Evolutionary conservation across 257 asterid species (phyloP).

Genomic region (Ocimum tenuiflorum): DNA sequence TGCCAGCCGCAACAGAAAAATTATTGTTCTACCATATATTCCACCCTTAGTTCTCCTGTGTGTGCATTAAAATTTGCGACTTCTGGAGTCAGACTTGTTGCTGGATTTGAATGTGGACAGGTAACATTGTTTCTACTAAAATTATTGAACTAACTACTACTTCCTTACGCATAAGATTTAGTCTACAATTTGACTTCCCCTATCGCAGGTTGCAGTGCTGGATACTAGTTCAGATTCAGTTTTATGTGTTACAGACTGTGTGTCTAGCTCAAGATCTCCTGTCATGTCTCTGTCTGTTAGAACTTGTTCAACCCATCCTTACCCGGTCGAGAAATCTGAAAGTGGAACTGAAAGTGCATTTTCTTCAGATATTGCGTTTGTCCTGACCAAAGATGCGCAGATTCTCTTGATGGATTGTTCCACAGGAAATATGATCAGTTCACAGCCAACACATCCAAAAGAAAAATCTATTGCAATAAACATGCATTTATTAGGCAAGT

Average conservation of each 20-base stretch:
- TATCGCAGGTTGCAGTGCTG: conserved; percentile 74
- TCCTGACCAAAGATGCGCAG: conserved; percentile 60
- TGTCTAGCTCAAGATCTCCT: conserved; percentile 48
- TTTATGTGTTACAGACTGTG: conserved; percentile 55
- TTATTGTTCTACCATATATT: conserved; percentile 47
- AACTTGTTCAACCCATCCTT: conserved; percentile 27
- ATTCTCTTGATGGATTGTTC: conserved; percentile 50
- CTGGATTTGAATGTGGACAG: conserved; percentile 76
- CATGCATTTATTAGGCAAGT: conserved; percentile 72
- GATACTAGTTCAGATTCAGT: conserved; percentile 62
- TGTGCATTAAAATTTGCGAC: conserved; percentile 47
- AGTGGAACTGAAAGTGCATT: conserved; percentile 32
- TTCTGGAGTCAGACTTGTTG: conserved; percentile 65
- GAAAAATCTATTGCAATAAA: conserved; percentile 56
- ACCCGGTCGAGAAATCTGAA: conserved; percentile 33
- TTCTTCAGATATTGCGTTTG: conserved; percentile 42
- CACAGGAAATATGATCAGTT: conserved; percentile 44
- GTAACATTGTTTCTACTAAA: conserved; percentile 26
- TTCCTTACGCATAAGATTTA: neutral
- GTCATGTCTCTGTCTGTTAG: conserved; percentile 50
- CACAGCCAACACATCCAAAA: conserved; percentile 42
- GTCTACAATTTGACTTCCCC: conserved; percentile 20
- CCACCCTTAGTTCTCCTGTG: conserved; percentile 63
- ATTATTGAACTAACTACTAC: neutral
- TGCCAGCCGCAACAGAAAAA: conserved; percentile 33